Percentiles rank a stretch among this genome's conserved stretches.
These are phyloP conservation scores for Chaetomidium leptoderma DNA, from an alignment of 495 filamentous ascomycete species.

Conservation along the genomic window DNA sequence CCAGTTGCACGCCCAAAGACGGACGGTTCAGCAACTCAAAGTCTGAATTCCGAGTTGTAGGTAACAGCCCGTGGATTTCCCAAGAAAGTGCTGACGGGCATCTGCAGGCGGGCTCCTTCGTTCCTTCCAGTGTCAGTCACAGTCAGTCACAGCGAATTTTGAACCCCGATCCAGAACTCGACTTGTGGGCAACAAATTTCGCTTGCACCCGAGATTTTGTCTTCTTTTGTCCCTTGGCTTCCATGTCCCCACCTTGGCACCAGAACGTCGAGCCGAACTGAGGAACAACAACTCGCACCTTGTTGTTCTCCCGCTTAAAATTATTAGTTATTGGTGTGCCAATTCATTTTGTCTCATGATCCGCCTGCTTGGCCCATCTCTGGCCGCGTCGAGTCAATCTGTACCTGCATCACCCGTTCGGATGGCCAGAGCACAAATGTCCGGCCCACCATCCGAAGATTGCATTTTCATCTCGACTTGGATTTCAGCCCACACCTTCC, in stretches of 20 bases:
- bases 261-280: neutral
- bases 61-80: too few species aligned
- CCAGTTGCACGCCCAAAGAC: neutral
- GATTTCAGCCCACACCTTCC: neutral
- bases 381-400: conserved; percentile 5
- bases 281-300: too few species aligned
- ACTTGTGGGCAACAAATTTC: neutral
- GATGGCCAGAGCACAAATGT: neutral
- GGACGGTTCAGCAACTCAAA: too few species aligned
- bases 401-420: conserved; percentile 21
- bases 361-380: neutral
- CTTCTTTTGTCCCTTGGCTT: too few species aligned
- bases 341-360: conserved; percentile 10
- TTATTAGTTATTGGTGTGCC: neutral
- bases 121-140: neutral
- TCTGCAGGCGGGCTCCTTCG: too few species aligned
- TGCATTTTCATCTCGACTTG: conserved; percentile 13
- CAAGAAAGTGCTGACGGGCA: too few species aligned
- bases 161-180: neutral
- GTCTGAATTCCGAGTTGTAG: too few species aligned
- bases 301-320: neutral
- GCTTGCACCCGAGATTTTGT: neutral
- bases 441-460: conserved; percentile 10
- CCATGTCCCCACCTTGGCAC: neutral
- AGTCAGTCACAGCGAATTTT: neutral